Conservation (phyloP, 352 stramenopile genomes). For the Blastocystis sp. region DNA sequence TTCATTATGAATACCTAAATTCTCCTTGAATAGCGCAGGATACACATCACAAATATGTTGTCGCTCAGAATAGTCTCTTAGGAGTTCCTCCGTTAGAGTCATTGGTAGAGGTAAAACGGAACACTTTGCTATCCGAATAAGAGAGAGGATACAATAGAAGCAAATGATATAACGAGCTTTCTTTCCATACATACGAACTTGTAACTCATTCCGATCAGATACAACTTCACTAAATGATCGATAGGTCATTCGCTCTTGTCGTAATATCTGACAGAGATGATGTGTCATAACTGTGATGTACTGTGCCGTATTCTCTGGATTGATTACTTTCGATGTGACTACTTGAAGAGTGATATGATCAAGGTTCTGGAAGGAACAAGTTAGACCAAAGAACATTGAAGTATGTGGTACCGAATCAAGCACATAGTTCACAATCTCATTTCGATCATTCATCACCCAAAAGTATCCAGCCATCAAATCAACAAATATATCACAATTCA, state of each 20-base stretch:
- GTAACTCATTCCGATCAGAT: no score
- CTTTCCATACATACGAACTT: neutral
- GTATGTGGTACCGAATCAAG: neutral
- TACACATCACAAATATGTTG: neutral
- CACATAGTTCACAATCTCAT: neutral
- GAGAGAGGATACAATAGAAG: neutral
- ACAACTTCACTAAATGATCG: no score
- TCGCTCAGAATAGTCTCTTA: neutral
- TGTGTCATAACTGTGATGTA: no score
- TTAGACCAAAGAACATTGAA: neutral
- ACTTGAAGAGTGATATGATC: no score
- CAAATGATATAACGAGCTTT: neutral
- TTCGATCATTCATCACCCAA: slow-evolving; percentile 32
- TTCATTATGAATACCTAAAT: neutral
- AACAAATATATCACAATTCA: slow-evolving; percentile 1
- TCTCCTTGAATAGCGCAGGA: neutral
- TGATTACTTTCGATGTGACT: no score
- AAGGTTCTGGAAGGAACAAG: neutral
- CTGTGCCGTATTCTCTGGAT: no score
- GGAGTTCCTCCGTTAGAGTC: neutral
- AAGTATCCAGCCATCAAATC: slow-evolving; percentile 1
- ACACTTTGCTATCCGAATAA: neutral
- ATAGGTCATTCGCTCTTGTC: no score
- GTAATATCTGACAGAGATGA: no score
- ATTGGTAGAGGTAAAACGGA: neutral